Percentiles rank a stretch among this genome's conserved stretches.
Conservation (phyloP, 2,329 filamentous ascomycete species). For the Pyricularia sp. region DNA sequence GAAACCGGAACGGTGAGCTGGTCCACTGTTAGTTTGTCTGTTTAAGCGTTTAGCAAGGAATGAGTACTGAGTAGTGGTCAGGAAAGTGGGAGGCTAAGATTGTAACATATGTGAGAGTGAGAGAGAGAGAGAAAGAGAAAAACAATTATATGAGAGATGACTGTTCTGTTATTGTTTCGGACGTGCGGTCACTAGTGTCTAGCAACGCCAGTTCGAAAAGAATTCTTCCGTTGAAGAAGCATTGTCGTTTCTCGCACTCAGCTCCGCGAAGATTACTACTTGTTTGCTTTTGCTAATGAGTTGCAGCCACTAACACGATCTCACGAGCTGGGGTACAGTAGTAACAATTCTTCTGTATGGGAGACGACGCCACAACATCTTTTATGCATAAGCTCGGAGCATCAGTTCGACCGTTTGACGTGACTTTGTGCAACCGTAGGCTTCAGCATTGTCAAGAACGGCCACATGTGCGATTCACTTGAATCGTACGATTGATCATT, state of each 20-base stretch:
- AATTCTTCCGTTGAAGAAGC: too few relatives aligned
- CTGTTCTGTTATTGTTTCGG: too few relatives aligned
- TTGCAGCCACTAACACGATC: not conserved
- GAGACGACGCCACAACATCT: not conserved
- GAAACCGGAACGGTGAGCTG: conserved; percentile 19
- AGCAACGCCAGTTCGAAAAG: too few relatives aligned
- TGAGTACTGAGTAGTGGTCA: not conserved
- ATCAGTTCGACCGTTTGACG: not conserved
- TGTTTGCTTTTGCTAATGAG: not conserved
- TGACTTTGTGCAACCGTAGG: not conserved
- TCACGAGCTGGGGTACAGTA: not conserved
- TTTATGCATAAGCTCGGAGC: not conserved
- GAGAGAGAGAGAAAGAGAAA: too few relatives aligned
- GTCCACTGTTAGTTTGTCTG: not conserved
- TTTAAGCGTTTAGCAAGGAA: not conserved
- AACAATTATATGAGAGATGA: too few relatives aligned
- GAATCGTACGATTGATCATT: too few relatives aligned
- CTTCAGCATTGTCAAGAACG: not conserved
- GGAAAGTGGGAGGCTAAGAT: too few relatives aligned
- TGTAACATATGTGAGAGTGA: too few relatives aligned
- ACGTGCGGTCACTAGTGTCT: too few relatives aligned
- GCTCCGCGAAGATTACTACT: not conserved
- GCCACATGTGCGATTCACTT: not conserved
- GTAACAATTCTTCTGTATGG: not conserved
- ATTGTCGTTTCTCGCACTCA: not conserved